A percentile compares a stretch with the other conserved stretches of the same genome.
phyloP scores from a whole-genome alignment of 2,329 filamentous ascomycete genomes.

The Penicillium sp. region DNA sequence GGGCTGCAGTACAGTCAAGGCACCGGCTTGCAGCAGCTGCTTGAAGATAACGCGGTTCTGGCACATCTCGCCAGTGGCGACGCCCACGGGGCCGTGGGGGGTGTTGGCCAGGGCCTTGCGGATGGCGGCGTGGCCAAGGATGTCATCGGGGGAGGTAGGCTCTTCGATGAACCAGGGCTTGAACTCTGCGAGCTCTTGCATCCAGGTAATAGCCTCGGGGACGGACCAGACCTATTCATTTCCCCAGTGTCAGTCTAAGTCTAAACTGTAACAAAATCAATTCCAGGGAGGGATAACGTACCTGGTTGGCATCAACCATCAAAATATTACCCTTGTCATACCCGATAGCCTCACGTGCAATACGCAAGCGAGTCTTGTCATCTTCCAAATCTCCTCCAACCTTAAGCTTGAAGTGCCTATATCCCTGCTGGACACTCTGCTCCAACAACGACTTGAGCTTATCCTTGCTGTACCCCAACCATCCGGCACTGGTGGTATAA shows the following conservation, averaged over 20 bases:
- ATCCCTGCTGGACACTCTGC: constrained; percentile 74
- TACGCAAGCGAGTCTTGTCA: constrained; percentile 67
- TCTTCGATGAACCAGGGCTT: constrained; percentile 90
- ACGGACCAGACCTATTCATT: constrained; percentile 70
- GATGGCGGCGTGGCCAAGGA: constrained; percentile 83
- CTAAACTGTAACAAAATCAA: neutral
- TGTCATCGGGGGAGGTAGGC: constrained; percentile 85
- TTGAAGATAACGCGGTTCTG: constrained; percentile 95
- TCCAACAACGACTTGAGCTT: constrained; percentile 75
- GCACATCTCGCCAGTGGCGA: constrained; percentile 92
- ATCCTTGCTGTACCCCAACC: constrained; percentile 86
- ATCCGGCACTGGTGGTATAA: constrained; percentile 87
- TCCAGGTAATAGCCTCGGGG: constrained; percentile 82
- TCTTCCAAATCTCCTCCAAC: constrained; percentile 72
- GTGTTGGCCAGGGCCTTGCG: constrained; percentile 68
- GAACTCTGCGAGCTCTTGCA: constrained; percentile 78
- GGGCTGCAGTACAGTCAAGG: constrained; percentile 85
- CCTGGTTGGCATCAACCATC: constrained; percentile 92
- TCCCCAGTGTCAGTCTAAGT: neutral
- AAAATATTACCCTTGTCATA: constrained; percentile 80
- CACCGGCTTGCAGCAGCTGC: constrained; percentile 75
- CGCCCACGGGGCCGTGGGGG: constrained; percentile 65
- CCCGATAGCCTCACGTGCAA: constrained; percentile 77
- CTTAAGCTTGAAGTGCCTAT: constrained; percentile 88
- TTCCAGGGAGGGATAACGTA: constrained; percentile 29